phyloP scores from a whole-genome alignment of 768 basidiomycete species.

The Tulasnella sp. region DNA sequence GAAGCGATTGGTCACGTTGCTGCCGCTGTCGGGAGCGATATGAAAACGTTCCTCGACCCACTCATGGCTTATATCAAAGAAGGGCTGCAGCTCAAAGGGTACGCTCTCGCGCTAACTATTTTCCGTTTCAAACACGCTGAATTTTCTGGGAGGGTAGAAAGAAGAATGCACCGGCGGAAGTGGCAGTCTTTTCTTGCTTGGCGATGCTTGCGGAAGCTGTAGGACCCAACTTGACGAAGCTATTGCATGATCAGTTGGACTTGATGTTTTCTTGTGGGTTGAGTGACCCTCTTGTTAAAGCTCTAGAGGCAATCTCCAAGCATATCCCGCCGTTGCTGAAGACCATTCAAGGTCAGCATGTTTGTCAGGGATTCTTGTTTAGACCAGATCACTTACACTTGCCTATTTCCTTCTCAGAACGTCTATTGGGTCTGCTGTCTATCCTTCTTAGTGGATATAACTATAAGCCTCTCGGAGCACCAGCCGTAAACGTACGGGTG shows the following conservation, averaged over 20 bases:
- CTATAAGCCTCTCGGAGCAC: slow-evolving; percentile 84
- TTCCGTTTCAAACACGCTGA: background rate
- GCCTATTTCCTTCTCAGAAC: slow-evolving; percentile 42
- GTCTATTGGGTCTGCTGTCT: slow-evolving; percentile 78
- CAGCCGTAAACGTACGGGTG: slow-evolving; percentile 45
- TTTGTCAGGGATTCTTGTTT: too few relatives aligned
- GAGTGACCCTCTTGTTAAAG: slow-evolving; percentile 77
- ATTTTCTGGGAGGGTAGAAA: slow-evolving; percentile 26
- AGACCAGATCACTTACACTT: background rate
- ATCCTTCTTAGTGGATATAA: slow-evolving; percentile 68
- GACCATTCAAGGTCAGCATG: slow-evolving; percentile 73
- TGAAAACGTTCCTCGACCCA: slow-evolving; percentile 90
- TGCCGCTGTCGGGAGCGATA: slow-evolving; percentile 80
- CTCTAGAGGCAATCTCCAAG: slow-evolving; percentile 71
- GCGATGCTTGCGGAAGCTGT: slow-evolving; percentile 93
- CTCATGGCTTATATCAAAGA: slow-evolving; percentile 84
- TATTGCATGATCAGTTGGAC: slow-evolving; percentile 92
- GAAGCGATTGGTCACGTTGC: slow-evolving; percentile 95
- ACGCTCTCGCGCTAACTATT: slow-evolving; percentile 21
- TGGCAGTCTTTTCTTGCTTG: slow-evolving; percentile 94
- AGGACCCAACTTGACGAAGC: slow-evolving; percentile 89
- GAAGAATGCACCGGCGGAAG: slow-evolving; percentile 88
- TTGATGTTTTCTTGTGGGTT: slow-evolving; percentile 92
- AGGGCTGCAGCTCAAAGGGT: slow-evolving; percentile 84
- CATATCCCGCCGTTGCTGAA: slow-evolving; percentile 84